phyloP scores from a whole-genome alignment of 2,329 filamentous ascomycete genomes.

The Cryphonectria nitschkei region DNA sequence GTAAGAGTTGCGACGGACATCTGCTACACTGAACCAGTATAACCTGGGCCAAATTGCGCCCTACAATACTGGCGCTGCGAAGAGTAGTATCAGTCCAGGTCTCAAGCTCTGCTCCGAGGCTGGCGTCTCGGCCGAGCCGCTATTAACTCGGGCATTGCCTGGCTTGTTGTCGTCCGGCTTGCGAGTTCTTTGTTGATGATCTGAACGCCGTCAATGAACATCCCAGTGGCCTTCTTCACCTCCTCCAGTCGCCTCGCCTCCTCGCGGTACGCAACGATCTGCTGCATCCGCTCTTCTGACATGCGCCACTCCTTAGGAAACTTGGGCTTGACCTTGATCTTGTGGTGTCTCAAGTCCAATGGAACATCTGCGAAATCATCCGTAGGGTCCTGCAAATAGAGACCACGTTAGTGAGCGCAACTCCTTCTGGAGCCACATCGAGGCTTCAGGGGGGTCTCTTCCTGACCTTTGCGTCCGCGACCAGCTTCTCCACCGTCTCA shows the following conservation, averaged over 20 bases:
- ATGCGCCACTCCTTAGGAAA: slow-evolving; percentile 87
- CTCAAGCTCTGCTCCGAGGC: slow-evolving; percentile 1
- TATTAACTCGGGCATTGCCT: slow-evolving; percentile 15
- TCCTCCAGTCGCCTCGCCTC: slow-evolving; percentile 58
- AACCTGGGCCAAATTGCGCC: too few relatives aligned
- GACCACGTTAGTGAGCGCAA: neutral
- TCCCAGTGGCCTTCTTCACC: slow-evolving; percentile 54
- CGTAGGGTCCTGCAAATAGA: slow-evolving; percentile 58
- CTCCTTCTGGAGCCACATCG: neutral
- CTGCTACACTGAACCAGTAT: too few relatives aligned
- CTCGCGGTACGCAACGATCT: slow-evolving; percentile 66
- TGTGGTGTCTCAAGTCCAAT: slow-evolving; percentile 85
- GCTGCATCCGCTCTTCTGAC: slow-evolving; percentile 67
- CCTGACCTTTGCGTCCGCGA: slow-evolving; percentile 71
- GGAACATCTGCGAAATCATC: slow-evolving; percentile 91
- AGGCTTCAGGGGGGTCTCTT: neutral
- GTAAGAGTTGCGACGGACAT: too few relatives aligned
- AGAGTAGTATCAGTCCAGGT: neutral
- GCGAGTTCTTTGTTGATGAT: slow-evolving; percentile 48
- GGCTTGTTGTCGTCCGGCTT: neutral
- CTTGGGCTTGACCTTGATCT: slow-evolving; percentile 63
- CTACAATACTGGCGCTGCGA: too few relatives aligned
- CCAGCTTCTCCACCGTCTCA: slow-evolving; percentile 73
- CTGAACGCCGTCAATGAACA: slow-evolving; percentile 61
- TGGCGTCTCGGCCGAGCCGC: neutral